phyloP scores from a whole-genome alignment of 768 basidiomycete genomes.

The Leucocoprinus birnbaumii region DNA sequence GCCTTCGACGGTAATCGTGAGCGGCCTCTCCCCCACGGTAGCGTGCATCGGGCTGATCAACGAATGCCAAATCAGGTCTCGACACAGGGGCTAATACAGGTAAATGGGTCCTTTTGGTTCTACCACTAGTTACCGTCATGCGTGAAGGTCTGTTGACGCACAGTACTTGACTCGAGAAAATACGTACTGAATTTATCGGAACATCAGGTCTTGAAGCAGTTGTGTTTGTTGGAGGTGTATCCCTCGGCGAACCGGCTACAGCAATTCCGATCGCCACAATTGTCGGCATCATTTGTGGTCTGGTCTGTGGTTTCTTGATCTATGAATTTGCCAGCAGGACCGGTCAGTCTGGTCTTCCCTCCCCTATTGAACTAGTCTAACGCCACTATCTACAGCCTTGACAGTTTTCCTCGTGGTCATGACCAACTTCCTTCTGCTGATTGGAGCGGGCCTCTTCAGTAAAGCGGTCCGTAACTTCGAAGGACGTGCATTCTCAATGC shows the following conservation, averaged over 20 bases:
- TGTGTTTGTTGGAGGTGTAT: conserved; percentile 91
- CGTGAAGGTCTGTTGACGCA: conserved; percentile 79
- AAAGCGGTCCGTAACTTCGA: conserved; percentile 75
- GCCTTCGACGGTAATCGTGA: conserved; percentile 67
- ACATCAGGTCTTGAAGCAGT: conserved; percentile 78
- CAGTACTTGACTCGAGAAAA: no score
- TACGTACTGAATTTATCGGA: no score
- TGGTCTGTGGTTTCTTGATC: conserved; percentile 70
- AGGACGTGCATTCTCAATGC: conserved; percentile 55
- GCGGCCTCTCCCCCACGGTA: conserved; percentile 14
- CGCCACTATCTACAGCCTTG: conserved; percentile 46
- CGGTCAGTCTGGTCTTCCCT: conserved; percentile 37
- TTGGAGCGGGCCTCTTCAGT: conserved; percentile 92
- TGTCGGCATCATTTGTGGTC: conserved; percentile 76
- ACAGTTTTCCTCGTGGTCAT: conserved; percentile 88
- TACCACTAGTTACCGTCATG: conserved; percentile 90
- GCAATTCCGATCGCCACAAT: conserved; percentile 92
- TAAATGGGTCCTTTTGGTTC: conserved; percentile 85
- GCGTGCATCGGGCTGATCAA: neutral
- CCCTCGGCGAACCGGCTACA: conserved; percentile 76
- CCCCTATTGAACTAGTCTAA: neutral
- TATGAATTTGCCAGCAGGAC: conserved; percentile 78
- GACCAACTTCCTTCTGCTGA: conserved; percentile 88
- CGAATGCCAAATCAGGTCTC: conserved; percentile 31
- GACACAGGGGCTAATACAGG: conserved; percentile 51